A percentile compares a stretch with the other conserved stretches of the same genome.
phyloP scores from a whole-genome alignment of 768 basidiomycete genomes.

The Pleurotus platypus region DNA sequence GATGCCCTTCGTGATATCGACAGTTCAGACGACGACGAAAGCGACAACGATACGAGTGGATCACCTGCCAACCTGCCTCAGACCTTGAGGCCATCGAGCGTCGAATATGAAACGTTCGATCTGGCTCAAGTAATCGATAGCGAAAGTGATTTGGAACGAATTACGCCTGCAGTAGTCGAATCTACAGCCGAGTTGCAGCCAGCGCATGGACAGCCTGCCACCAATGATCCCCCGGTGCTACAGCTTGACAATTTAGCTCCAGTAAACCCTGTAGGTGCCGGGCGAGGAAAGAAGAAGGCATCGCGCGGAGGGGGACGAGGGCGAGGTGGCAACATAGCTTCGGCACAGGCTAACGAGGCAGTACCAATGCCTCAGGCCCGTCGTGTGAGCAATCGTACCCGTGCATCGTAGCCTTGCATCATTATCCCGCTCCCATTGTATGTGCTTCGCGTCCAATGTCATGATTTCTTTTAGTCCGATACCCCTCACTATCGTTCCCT shows the following conservation, averaged over 20 bases:
- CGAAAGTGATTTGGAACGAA: not conserved
- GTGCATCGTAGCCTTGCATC: not conserved
- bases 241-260: not conserved
- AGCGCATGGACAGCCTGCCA: not conserved
- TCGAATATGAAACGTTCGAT: not conserved
- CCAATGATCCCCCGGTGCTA: not conserved
- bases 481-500: too few species aligned
- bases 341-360: too few species aligned
- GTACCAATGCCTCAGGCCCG: not conserved
- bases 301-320: not conserved
- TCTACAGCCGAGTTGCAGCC: not conserved
- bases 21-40: not conserved
- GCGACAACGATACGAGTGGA: not conserved
- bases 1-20: not conserved
- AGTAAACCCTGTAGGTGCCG: not conserved
- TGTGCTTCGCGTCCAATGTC: not conserved
- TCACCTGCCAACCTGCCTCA: not conserved
- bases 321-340: not conserved
- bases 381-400: not conserved
- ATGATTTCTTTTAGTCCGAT: too few species aligned
- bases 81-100: not conserved
- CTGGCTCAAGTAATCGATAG: not conserved
- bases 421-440: not conserved
- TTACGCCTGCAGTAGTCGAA: not conserved
- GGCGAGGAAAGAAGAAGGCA: not conserved